Evolutionary conservation across 805 yeast genomes (phyloP), one percentile per base, ranked within the genome.

Genomic region (Sugiyamaella boreocaroliniensis): DNA sequence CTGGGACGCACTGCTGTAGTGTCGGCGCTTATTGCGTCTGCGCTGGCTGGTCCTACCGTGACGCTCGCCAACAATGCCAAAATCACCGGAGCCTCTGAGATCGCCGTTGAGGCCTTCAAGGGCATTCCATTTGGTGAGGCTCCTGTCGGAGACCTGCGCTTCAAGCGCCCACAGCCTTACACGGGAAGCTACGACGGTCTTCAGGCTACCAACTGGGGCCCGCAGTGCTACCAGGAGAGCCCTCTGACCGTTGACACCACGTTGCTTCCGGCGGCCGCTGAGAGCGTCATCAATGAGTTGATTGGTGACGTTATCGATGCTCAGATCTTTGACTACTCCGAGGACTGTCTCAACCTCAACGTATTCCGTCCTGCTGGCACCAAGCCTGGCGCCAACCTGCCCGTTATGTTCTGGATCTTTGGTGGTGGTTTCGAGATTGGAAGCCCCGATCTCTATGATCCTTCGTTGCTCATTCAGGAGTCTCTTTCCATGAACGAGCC

Each of bases 341-440:
- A 66, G 53, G 68, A 66, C 52, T 65, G 69, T 54, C 52, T 66
- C 40, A 53, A 54, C 1, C 48, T 66, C 29, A 66, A 64, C 50
- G 53, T 66, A 20, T 60, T 57, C n/a, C 56, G 54, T 15, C 69
- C 68, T 1, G 16, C 45, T 5, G 49, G 56, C 6, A 55, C 57
- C 9, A 41, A 40, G 22, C 16, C 20, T 5, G 47, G 47, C 2
- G 54, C 29, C 15, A 40, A 45, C 16, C 45, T 43, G 26, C 68
- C 69, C 2, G 68, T 65, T 10, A 59, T 55, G n/a, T 49, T 61
- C 29, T 69, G 68, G 66, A 61, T 69, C 29, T 66, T 66, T 49
- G 72, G 72, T 26, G 72, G 73, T 18, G 64, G 69, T 0, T 65
- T 62, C 44, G n/a, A 40, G 4, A 56, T 56, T 19, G 71, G 73